Evolutionary conservation across 768 basidiomycete species (phyloP), one percentile per base, ranked within the genome.

Genomic region (Lactifluus hygrophoroides): DNA sequence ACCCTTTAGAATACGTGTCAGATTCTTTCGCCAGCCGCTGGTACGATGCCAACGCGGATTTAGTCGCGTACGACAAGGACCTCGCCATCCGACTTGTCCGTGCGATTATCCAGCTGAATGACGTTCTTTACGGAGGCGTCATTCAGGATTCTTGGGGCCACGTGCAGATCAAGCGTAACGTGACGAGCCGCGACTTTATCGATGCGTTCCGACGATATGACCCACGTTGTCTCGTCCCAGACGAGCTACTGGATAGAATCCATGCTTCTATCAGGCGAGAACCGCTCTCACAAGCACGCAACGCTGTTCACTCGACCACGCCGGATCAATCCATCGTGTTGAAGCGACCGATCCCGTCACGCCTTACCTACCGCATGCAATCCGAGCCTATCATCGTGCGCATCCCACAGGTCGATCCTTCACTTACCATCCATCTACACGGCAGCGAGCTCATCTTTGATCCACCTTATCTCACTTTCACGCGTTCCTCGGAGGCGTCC

Each of bases 371-470:
- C 73, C 87, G 90, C 67, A 74, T 84, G 11, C 89, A 94, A 69
- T 95, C 92, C 1, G 92, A 96, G 57, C 84, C 86, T 11, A 85
- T 97, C 67, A 82, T 88, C 49, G 78, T 99, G 62, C 84, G 88
- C 34, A 85, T 99, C 38, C 89, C 92, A 14, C 83, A 86, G 51
- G 77, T 85, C 5, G 96, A 99, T 70, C 80, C 88, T n/a, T 74
- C 83, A 32, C 81, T 99, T 61, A 78, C 75, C 21, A 88, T 99
- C 66, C 83, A 90, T 66, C 76, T 98, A 16, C 82, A 84, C 56
- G 95, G 96, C 9, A 87, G 93, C 67, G 93, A 91, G 63, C 76
- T 98, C 51, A 74, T 79, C 35, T 96, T 96, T 68, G 93, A 98
- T 61, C 94, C 94, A 3, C 81, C 89, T 0, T 74, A 85, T 30